These are phyloP conservation scores for Xylaria intraflava DNA, from an alignment of 495 filamentous ascomycete species.

Conservation along the genomic window DNA sequence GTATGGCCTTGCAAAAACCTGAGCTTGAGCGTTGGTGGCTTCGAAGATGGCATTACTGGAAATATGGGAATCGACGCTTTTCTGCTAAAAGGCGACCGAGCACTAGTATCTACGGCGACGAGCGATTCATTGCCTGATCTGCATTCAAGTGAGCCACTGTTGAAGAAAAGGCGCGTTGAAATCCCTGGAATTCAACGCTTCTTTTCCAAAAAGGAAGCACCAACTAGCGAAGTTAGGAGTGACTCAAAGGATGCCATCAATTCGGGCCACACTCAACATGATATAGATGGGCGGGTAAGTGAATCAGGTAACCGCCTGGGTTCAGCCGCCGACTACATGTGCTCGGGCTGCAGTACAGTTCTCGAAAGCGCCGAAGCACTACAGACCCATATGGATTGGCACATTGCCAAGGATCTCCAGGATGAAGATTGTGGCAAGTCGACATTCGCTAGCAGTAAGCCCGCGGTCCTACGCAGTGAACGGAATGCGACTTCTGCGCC, in stretches of 20 bases:
- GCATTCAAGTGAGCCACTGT: conserved; percentile 30
- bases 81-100: conserved; percentile 70
- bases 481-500: conserved; percentile 28
- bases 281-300: conserved; percentile 9
- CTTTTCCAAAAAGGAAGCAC: conserved; percentile 39
- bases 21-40: conserved; percentile 77
- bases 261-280: conserved; percentile 14
- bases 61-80: conserved; percentile 85
- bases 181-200: conserved; percentile 52
- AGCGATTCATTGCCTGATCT: conserved; percentile 24
- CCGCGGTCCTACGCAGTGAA: conserved; percentile 23
- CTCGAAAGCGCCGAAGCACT: conserved; percentile 50
- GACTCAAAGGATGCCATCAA: conserved; percentile 22
- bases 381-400: conserved; percentile 87
- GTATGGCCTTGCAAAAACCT: conserved; percentile 86
- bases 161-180: conserved; percentile 50
- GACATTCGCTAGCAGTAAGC: conserved; percentile 34
- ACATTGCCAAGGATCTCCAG: conserved; percentile 84
- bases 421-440: conserved; percentile 48
- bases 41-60: conserved; percentile 77
- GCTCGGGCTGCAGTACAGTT: conserved; percentile 56
- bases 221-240: conserved; percentile 19
- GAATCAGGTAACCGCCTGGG: conserved; percentile 29
- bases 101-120: conserved; percentile 39
- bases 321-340: conserved; percentile 48